Percentiles rank a stretch among this genome's conserved stretches.
Evolutionary conservation across 768 basidiomycete genomes (phyloP).

Genomic region (Lactifluus subvellereus): DNA sequence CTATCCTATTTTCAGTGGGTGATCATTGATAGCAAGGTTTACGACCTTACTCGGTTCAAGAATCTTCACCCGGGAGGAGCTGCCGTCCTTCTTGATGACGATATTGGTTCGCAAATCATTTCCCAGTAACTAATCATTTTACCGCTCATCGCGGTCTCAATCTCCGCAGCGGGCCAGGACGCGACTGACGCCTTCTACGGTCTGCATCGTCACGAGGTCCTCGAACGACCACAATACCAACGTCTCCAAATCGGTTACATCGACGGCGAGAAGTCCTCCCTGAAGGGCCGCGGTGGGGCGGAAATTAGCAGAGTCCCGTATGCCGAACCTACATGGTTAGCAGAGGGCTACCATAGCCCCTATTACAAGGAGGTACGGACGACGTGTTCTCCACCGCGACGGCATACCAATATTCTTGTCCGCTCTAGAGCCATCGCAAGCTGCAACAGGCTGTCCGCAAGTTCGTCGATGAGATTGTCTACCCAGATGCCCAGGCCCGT

Average conservation of each 20-base stretch:
- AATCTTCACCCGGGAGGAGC: slow-evolving; percentile 80
- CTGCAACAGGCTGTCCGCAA: slow-evolving; percentile 57
- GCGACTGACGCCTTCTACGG: slow-evolving; percentile 85
- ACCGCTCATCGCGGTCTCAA: not conserved
- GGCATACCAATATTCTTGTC: not conserved
- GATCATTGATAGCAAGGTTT: slow-evolving; percentile 78
- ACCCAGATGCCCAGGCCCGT: slow-evolving; percentile 45
- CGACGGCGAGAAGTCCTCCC: slow-evolving; percentile 51
- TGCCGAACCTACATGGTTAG: slow-evolving; percentile 82
- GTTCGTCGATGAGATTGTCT: slow-evolving; percentile 65
- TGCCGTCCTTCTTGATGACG: slow-evolving; percentile 68
- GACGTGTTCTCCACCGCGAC: not conserved
- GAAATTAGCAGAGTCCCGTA: slow-evolving; percentile 74
- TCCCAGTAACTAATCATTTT: not conserved
- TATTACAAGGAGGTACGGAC: slow-evolving; percentile 67
- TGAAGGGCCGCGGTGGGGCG: slow-evolving; percentile 47
- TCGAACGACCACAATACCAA: slow-evolving; percentile 66
- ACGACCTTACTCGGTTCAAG: slow-evolving; percentile 74
- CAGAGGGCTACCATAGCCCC: slow-evolving; percentile 61
- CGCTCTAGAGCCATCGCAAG: slow-evolving; percentile 50
- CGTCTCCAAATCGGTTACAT: slow-evolving; percentile 73
- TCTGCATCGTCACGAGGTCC: slow-evolving; percentile 81
- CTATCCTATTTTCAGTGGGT: slow-evolving; percentile 52
- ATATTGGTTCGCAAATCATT: slow-evolving; percentile 50
- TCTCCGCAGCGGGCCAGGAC: slow-evolving; percentile 65